phyloP scores from a whole-genome alignment of 2,329 filamentous ascomycete genomes.

The Xylariaceae sp. region DNA sequence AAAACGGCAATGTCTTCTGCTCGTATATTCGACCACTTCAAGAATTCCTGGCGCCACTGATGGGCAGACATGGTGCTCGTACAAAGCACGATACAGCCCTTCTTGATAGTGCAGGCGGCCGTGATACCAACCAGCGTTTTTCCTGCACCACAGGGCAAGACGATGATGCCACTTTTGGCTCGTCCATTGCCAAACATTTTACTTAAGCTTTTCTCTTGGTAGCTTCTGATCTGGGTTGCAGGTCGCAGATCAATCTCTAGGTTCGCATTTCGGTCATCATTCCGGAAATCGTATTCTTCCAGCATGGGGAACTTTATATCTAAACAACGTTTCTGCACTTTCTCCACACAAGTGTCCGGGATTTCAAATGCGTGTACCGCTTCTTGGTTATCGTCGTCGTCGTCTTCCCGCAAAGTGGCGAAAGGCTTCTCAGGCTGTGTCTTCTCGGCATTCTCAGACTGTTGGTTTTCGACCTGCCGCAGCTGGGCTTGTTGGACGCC shows the following conservation, averaged over 20 bases:
- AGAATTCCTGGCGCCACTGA: slow-evolving; percentile 92
- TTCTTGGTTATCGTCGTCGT: slow-evolving; percentile 80
- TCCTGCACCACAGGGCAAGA: slow-evolving; percentile 90
- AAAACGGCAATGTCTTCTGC: slow-evolving; percentile 92
- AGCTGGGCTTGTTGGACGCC: slow-evolving; percentile 69
- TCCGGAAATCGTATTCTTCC: slow-evolving; percentile 95
- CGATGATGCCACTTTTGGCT: slow-evolving; percentile 95
- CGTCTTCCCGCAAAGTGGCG: slow-evolving; percentile 68
- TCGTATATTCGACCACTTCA: slow-evolving; percentile 97
- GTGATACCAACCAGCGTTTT: slow-evolving; percentile 99
- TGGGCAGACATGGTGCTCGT: slow-evolving; percentile 97
- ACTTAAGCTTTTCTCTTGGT: slow-evolving; percentile 94
- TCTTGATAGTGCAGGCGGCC: slow-evolving; percentile 95
- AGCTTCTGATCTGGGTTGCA: slow-evolving; percentile 81
- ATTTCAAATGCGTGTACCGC: slow-evolving; percentile 94
- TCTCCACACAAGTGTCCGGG: slow-evolving; percentile 71
- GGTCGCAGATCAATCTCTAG: slow-evolving; percentile 91
- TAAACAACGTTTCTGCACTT: slow-evolving; percentile 83
- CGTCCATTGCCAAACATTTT: slow-evolving; percentile 99
- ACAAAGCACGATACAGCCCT: slow-evolving; percentile 89
- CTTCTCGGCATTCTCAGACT: slow-evolving; percentile 43
- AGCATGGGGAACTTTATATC: slow-evolving; percentile 81
- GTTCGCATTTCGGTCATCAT: slow-evolving; percentile 82
- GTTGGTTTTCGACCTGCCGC: slow-evolving; percentile 35
- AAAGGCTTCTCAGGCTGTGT: slow-evolving; percentile 63